Evolutionary conservation across 768 basidiomycete genomes (phyloP).

Genomic region (Paxillus involutus): DNA sequence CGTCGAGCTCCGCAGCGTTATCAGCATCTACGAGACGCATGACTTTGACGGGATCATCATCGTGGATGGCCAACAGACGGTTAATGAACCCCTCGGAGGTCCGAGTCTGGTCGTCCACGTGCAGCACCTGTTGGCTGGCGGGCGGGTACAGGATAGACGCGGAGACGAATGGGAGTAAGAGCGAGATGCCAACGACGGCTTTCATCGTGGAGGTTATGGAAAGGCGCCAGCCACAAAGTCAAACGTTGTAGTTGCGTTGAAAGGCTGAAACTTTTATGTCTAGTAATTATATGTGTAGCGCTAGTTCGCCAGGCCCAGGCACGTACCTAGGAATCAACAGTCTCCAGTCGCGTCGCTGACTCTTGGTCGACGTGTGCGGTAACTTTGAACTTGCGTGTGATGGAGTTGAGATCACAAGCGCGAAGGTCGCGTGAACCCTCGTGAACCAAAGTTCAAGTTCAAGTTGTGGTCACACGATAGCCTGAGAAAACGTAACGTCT

Average conservation of each 20-base stretch:
- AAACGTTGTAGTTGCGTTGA: background rate
- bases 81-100: background rate
- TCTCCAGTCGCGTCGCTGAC: too few relatives aligned
- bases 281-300: too few relatives aligned
- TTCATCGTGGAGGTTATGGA: background rate
- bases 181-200: background rate
- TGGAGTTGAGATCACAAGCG: too few relatives aligned
- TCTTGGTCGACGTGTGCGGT: too few relatives aligned
- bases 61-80: slow-evolving; percentile 8
- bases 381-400: too few relatives aligned
- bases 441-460: too few relatives aligned
- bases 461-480: too few relatives aligned
- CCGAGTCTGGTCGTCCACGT: background rate
- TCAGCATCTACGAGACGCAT: slow-evolving; percentile 14
- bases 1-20: slow-evolving; percentile 13
- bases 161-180: background rate
- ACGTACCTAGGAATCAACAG: too few relatives aligned
- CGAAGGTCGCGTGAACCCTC: too few relatives aligned
- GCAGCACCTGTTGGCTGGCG: slow-evolving; percentile 1
- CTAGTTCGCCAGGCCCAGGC: too few relatives aligned
- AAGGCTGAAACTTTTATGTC: too few relatives aligned
- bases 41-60: slow-evolving; percentile 15
- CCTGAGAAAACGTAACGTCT: too few relatives aligned
- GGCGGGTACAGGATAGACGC: background rate
- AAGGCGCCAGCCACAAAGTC: background rate